Conservation (phyloP, 179 eudicot species). For the Vitellaria paradoxa region DNA sequence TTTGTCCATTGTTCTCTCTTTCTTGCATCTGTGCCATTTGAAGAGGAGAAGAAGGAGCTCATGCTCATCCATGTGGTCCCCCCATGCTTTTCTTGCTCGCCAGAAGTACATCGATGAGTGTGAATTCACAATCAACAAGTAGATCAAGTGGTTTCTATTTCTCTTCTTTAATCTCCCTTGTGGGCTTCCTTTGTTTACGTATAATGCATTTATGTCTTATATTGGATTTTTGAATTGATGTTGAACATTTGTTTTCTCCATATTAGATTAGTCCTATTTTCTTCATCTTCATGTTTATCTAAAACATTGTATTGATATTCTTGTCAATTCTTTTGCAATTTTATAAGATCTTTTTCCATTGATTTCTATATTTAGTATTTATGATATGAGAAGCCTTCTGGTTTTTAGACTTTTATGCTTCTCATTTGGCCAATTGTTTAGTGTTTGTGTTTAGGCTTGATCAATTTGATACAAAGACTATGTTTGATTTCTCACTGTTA, state of each 20-base stretch:
- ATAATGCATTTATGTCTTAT: too few relatives aligned
- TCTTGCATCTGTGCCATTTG: constrained; percentile 74
- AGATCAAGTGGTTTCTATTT: background rate
- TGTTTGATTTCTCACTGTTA: background rate
- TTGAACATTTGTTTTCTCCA: too few relatives aligned
- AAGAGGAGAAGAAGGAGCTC: constrained; percentile 90
- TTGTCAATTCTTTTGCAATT: too few relatives aligned
- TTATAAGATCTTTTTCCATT: background rate
- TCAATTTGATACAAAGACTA: background rate
- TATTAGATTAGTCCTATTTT: too few relatives aligned
- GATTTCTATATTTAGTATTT: too few relatives aligned
- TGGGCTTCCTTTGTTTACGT: too few relatives aligned
- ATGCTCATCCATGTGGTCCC: constrained; percentile 60
- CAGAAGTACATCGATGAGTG: constrained; percentile 55
- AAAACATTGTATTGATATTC: too few relatives aligned
- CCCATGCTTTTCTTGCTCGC: constrained; percentile 76
- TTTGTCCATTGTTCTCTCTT: too few relatives aligned
- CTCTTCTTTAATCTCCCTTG: background rate
- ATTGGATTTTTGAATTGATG: too few relatives aligned
- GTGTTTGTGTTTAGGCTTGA: background rate
- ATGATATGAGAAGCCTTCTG: background rate
- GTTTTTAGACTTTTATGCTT: background rate
- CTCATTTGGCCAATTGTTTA: background rate
- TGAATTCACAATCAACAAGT: constrained; percentile 79
- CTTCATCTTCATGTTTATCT: background rate